These are phyloP conservation scores for Cerioporus squamosus DNA, from an alignment of 1,284 basidiomycete genomes.

Conservation along the genomic window DNA sequence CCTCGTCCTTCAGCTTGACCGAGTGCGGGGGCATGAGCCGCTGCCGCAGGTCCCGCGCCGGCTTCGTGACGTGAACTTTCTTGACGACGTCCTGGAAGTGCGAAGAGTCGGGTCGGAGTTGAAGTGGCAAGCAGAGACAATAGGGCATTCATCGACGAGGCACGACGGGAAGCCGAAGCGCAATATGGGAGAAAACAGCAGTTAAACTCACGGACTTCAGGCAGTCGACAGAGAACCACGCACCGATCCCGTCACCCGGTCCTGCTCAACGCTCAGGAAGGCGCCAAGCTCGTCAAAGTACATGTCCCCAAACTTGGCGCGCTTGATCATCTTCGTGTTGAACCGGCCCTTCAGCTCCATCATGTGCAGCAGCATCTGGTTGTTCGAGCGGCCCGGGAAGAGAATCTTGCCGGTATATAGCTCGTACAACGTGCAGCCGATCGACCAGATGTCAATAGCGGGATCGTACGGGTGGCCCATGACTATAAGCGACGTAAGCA, in stretches of 20 bases:
- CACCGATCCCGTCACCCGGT: conserved; percentile 82
- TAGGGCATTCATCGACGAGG: too few species aligned
- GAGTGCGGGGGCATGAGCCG: conserved; percentile 82
- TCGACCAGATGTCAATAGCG: conserved; percentile 95
- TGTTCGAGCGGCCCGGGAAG: conserved; percentile 96
- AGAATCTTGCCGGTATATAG: conserved; percentile 98
- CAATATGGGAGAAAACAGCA: conserved; percentile 17
- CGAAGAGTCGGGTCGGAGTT: conserved; percentile 1
- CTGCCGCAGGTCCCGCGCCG: conserved; percentile 79
- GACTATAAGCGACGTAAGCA: conserved; percentile 53
- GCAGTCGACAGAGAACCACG: conserved; percentile 40
- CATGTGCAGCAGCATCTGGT: conserved; percentile 97
- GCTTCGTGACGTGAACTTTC: conserved; percentile 86
- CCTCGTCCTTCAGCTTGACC: conserved; percentile 85
- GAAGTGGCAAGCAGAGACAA: too few species aligned
- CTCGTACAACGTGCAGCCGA: conserved; percentile 98
- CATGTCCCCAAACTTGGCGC: conserved; percentile 87
- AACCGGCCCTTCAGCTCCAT: conserved; percentile 97
- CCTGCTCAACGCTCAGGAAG: conserved; percentile 81
- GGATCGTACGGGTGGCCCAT: conserved; percentile 95
- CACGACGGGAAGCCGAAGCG: too few species aligned
- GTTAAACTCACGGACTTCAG: not conserved
- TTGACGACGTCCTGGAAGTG: conserved; percentile 74
- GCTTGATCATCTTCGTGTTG: conserved; percentile 93
- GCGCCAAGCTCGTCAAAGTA: conserved; percentile 94